Conservation (phyloP, 495 filamentous ascomycete species). For the Aspergillus asperescens region DNA sequence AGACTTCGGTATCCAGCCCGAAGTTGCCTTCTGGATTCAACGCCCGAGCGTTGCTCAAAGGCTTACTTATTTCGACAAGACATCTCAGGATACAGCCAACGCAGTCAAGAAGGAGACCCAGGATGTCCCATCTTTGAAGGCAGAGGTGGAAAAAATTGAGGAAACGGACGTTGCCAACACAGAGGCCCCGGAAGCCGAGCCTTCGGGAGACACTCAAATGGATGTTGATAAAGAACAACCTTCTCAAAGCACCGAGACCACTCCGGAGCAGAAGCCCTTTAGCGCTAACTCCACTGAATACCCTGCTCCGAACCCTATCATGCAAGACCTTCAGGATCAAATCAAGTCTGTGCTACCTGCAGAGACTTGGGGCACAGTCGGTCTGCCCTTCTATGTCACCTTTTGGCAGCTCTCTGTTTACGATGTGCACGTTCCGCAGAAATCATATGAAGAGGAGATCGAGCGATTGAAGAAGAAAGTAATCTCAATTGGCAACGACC, state of each 20-base stretch:
- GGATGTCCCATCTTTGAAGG: conserved; percentile 19
- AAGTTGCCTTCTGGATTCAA: conserved; percentile 82
- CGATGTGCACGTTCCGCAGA: conserved; percentile 68
- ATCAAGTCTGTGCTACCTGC: conserved; percentile 57
- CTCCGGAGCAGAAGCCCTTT: conserved; percentile 7
- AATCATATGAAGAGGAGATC: conserved; percentile 69
- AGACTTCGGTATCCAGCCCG: conserved; percentile 75
- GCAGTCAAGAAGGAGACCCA: conserved; percentile 19
- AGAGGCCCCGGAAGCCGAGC: conserved; percentile 13
- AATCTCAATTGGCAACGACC: conserved; percentile 58
- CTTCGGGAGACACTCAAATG: conserved; percentile 24
- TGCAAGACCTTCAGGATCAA: conserved; percentile 68
- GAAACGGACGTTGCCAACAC: conserved; percentile 26
- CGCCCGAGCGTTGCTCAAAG: conserved; percentile 59
- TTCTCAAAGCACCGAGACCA: conserved; percentile 7
- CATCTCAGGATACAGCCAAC: conserved; percentile 21
- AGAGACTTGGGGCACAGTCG: conserved; percentile 61
- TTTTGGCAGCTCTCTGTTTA: conserved; percentile 89
- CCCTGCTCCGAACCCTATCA: conserved; percentile 62
- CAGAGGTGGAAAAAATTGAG: conserved; percentile 32
- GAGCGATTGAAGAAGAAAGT: conserved; percentile 56
- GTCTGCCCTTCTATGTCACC: conserved; percentile 72
- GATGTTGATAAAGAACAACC: conserved; percentile 36
- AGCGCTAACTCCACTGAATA: conserved; percentile 15
- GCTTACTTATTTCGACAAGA: conserved; percentile 45